A percentile compares a stretch with the other conserved stretches of the same genome.
Evolutionary conservation across 2,329 filamentous ascomycete genomes (phyloP).

Genomic region (Colletotrichum sp.): DNA sequence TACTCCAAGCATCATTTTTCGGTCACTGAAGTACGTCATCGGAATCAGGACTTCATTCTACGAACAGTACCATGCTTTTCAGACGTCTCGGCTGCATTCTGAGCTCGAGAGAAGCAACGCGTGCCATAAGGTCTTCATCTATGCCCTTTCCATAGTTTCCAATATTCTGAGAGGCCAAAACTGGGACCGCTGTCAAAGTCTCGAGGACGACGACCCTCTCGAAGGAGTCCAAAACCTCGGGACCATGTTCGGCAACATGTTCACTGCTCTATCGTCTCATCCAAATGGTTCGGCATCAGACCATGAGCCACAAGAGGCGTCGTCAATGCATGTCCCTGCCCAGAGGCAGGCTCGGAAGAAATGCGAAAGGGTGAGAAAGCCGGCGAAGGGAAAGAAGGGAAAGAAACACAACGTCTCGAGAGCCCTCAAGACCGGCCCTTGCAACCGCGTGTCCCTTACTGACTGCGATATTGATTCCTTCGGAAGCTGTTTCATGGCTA

Average conservation of each 20-base stretch:
- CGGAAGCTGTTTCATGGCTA: background rate
- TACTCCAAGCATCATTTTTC: background rate
- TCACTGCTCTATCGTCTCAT: background rate
- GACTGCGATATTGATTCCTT: background rate
- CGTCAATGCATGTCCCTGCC: background rate
- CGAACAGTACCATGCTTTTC: background rate
- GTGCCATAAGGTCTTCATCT: background rate
- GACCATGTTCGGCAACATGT: background rate
- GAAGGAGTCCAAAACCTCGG: background rate
- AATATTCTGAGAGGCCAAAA: background rate
- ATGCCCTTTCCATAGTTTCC: background rate
- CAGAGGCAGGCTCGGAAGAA: background rate
- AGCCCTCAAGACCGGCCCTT: background rate
- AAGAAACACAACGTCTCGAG: background rate
- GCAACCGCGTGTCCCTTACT: background rate
- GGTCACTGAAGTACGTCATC: background rate
- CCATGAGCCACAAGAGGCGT: background rate
- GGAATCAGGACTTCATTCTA: background rate
- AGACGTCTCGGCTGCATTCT: background rate
- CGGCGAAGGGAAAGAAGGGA: background rate
- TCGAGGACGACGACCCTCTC: background rate
- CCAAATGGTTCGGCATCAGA: background rate
- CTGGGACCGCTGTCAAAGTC: background rate
- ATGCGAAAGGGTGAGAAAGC: background rate
- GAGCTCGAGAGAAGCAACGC: background rate